Conservation (phyloP, 1,284 basidiomycete species). For the Entoloma clypeatum region DNA sequence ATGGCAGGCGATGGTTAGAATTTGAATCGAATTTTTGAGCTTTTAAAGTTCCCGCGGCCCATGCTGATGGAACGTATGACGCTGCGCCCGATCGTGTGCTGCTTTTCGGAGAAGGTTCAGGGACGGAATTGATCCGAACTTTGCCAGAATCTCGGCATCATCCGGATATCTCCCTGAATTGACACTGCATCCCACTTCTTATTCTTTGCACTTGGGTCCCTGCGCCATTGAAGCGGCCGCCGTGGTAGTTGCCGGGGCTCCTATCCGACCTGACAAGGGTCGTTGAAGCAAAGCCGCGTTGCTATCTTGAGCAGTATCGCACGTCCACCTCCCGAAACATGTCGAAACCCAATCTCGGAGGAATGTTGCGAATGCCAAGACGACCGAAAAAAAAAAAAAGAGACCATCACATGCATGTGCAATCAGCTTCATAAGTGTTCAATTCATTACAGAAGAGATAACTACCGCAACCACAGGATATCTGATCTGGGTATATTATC, state of each 20-base stretch:
- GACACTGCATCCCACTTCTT: not conserved
- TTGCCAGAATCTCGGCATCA: slow-evolving; percentile 22
- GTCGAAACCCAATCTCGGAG: too few species aligned
- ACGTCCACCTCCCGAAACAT: too few species aligned
- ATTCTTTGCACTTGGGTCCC: too few species aligned
- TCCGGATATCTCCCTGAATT: slow-evolving; percentile 22
- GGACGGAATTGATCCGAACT: slow-evolving; percentile 17
- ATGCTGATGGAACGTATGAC: slow-evolving; percentile 16
- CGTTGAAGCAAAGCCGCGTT: too few species aligned
- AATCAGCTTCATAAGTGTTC: not conserved
- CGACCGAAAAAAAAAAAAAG: slow-evolving; percentile 16
- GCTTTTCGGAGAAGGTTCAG: slow-evolving; percentile 12
- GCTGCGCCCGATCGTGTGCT: slow-evolving; percentile 24
- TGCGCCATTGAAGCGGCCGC: too few species aligned
- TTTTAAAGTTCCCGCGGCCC: slow-evolving; percentile 24
- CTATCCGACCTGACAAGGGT: too few species aligned
- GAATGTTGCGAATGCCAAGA: slow-evolving; percentile 3
- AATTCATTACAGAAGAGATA: slow-evolving; percentile 9
- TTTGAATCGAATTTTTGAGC: slow-evolving; percentile 24
- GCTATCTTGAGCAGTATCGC: too few species aligned
- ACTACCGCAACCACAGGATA: slow-evolving; percentile 12
- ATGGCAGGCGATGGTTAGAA: slow-evolving; percentile 26
- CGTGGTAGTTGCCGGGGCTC: too few species aligned
- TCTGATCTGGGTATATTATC: slow-evolving; percentile 8
- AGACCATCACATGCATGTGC: slow-evolving; percentile 15